Evolutionary conservation across 805 yeast species (phyloP).

Genomic region (Candida rishiriensis): DNA sequence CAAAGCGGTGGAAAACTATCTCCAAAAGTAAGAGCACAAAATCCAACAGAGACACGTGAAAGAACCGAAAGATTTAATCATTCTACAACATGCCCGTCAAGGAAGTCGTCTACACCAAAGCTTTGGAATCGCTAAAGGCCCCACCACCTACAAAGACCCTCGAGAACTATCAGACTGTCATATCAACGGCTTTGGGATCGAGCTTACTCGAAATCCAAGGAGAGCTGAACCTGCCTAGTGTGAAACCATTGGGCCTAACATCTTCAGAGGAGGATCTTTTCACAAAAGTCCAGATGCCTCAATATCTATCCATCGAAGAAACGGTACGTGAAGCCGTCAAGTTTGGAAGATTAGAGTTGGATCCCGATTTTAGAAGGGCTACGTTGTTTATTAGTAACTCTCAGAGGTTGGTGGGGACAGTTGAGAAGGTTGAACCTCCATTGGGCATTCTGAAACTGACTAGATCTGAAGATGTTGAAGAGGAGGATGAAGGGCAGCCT

Average conservation of each 20-base stretch:
- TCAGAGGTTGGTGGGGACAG: constrained; percentile 61
- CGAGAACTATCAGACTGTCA: constrained; percentile 19
- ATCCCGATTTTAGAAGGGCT: constrained; percentile 41
- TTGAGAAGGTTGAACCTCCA: constrained; percentile 59
- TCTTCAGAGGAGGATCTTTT: constrained; percentile 34
- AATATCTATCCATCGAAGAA: constrained; percentile 2
- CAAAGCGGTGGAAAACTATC: too few relatives aligned
- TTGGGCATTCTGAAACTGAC: constrained; percentile 52
- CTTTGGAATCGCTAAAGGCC: constrained; percentile 7
- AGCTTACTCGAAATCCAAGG: constrained; percentile 71
- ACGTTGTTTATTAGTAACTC: constrained; percentile 63
- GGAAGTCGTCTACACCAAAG: constrained; percentile 15
- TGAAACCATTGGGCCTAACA: constrained; percentile 28
- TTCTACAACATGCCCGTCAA: constrained; percentile 22
- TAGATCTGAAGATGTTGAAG: constrained; percentile 10
- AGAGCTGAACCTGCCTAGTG: constrained; percentile 49
- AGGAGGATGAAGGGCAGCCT: constrained; percentile 13
- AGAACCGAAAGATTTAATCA: too few relatives aligned
- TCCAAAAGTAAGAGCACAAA: neutral
- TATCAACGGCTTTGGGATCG: constrained; percentile 55
- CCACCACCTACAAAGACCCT: neutral
- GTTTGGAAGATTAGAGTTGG: constrained; percentile 47
- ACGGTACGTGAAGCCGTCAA: constrained; percentile 37
- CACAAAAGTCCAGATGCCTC: constrained; percentile 25
- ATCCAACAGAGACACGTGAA: neutral